phyloP scores from a whole-genome alignment of 2,329 filamentous ascomycete species.

The Metarhizium robertsii region DNA sequence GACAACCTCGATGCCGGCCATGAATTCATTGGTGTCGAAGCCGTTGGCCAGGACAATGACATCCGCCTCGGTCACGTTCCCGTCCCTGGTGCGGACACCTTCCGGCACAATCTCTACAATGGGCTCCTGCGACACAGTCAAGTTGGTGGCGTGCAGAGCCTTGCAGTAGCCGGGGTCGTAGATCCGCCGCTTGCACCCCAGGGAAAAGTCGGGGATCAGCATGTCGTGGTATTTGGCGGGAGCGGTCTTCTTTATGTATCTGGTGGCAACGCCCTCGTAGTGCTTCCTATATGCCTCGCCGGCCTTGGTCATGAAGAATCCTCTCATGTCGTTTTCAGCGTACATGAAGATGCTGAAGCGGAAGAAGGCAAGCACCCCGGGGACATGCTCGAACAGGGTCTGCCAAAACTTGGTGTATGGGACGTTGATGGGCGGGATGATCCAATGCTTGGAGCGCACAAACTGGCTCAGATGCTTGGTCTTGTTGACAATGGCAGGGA shows the following conservation, averaged over 20 bases:
- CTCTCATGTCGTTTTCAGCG: constrained; percentile 20
- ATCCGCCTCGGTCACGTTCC: constrained; percentile 41
- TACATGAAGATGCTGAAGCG: constrained; percentile 32
- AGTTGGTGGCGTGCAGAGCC: constrained; percentile 39
- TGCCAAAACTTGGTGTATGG: constrained; percentile 10
- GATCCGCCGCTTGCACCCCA: constrained; percentile 57
- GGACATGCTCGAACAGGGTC: constrained; percentile 35
- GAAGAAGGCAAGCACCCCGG: constrained; percentile 31
- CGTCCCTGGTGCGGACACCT: constrained; percentile 25
- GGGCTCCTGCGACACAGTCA: constrained; percentile 35
- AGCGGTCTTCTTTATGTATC: constrained; percentile 31
- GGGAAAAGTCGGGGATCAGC: constrained; percentile 50
- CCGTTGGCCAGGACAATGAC: constrained; percentile 54
- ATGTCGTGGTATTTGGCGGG: constrained; percentile 53
- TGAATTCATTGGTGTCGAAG: constrained; percentile 45
- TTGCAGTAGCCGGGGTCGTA: constrained; percentile 47
- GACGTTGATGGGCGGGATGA: constrained; percentile 22
- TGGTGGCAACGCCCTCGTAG: constrained; percentile 28
- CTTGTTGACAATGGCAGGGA: constrained; percentile 31
- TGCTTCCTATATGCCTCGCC: constrained; percentile 25
- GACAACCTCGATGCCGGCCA: constrained; percentile 42
- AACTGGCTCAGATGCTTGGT: constrained; percentile 30
- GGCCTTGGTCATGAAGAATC: constrained; percentile 30
- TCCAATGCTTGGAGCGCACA: constrained; percentile 33
- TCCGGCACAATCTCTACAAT: constrained; percentile 36